Percentiles rank a stretch among this genome's conserved stretches.
Evolutionary conservation across 495 filamentous ascomycete genomes (phyloP).

Genomic region (Ascodesmis nigricans): DNA sequence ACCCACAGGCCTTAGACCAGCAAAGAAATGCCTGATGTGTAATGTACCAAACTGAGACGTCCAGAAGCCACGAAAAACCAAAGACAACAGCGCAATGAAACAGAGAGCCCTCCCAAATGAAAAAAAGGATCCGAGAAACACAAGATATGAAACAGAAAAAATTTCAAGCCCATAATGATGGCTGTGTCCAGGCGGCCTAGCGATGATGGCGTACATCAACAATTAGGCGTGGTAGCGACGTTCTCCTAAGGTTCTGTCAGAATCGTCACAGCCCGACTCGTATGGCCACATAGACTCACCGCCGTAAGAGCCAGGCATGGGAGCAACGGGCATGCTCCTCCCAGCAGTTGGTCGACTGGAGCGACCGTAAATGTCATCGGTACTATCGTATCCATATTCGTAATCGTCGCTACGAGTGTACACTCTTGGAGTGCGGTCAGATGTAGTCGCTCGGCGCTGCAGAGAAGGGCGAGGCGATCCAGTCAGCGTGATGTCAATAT

Average conservation of each 20-base stretch:
- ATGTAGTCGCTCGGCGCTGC: not conserved
- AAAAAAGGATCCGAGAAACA: not conserved
- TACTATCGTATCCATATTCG: constrained; percentile 4
- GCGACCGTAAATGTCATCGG: too few relatives aligned
- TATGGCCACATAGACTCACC: not conserved
- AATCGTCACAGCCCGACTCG: not conserved
- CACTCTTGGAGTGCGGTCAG: constrained; percentile 1
- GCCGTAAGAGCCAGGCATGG: too few relatives aligned
- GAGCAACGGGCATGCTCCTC: too few relatives aligned
- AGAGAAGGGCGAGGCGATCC: not conserved
- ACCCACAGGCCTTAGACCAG: too few relatives aligned
- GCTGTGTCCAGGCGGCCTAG: too few relatives aligned
- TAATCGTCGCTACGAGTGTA: not conserved
- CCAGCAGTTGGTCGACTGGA: not conserved
- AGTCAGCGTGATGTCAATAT: constrained; percentile 4
- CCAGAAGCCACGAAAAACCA: not conserved
- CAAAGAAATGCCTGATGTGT: too few relatives aligned
- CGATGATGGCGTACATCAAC: too few relatives aligned
- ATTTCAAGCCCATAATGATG: not conserved
- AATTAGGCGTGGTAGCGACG: too few relatives aligned
- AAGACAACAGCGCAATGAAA: too few relatives aligned
- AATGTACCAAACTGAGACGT: constrained; percentile 1
- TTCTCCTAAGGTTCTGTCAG: not conserved
- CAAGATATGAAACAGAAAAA: not conserved
- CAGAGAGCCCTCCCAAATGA: not conserved